Base-by-base conservation (phyloP, 139 green algal species). In the Closterium sp. region DNA sequence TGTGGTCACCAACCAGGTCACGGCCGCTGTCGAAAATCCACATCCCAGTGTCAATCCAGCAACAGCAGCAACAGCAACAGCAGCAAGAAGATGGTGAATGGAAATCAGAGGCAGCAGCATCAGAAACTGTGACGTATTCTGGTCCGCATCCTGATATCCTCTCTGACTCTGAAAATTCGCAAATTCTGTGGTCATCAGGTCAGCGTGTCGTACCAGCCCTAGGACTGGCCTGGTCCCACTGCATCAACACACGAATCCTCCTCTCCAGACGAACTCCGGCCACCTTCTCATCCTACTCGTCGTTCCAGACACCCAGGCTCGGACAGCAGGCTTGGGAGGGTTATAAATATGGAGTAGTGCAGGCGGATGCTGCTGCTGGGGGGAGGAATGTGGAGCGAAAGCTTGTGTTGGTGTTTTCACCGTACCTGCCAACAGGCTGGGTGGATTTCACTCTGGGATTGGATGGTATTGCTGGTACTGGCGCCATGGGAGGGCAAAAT, bases 221-320 rank as follows among this genome's bases (percentile, higher is more conserved):
- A 31, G 97, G 97, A 7, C 93, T 98, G 73, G 95, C 96, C 2
- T 98, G 97, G 97, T 91, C 96, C 17, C 97, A 97, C 95, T 98
- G 97, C 93, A 92, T 98, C 30, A 97, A 95, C 88, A 93, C 85
- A 38, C 95, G 97, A 31, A 32, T 98, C 2, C 97, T 98, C 89
- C 92, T 96, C 11, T 94, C 95, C 17, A 79, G 62, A 13, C 62
- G 62, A 79, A 79, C 62, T 79, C 62, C 62, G 1, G 62, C 38
- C 62, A 79, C 62, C 17, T 79, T 79, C 62, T 13, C 27, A 13
- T 79, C 62, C 62, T 79, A 79, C 62, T 79, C 62, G 2, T 24
- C 62, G 62, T 79, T 27, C 62, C 62, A 79, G 62, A 79, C 62
- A 79, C 62, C 62, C 62, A 79, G 62, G 62, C 62, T 79, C 62